Conservation (phyloP, 306 rosid species). For the Acmispon strigosus region DNA sequence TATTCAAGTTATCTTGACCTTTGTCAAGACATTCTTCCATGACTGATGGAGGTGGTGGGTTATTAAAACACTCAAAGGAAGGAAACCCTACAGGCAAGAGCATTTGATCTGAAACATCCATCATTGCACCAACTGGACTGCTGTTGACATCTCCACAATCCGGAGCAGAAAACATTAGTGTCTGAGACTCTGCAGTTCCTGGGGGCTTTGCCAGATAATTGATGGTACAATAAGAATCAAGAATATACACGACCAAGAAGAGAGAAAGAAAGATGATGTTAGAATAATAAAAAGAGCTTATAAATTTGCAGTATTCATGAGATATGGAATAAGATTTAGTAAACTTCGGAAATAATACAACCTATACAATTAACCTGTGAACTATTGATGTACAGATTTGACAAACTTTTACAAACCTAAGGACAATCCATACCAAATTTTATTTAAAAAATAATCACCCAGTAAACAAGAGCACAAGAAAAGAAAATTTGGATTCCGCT, state of each 20-base stretch:
- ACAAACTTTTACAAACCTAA: background rate
- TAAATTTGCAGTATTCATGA: constrained; percentile 6
- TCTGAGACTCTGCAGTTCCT: constrained; percentile 92
- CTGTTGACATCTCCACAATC: constrained; percentile 71
- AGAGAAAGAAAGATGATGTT: background rate
- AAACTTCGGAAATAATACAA: constrained; percentile 2
- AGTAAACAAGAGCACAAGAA: background rate
- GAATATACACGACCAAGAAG: background rate
- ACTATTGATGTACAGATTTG: no score
- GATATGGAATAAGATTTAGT: background rate
- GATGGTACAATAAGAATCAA: constrained; percentile 25
- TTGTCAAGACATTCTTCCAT: constrained; percentile 58
- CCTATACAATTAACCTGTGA: background rate
- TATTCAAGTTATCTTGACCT: constrained; percentile 50
- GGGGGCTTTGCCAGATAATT: constrained; percentile 81
- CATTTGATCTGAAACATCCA: constrained; percentile 74
- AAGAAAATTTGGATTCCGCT: no score
- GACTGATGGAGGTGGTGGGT: constrained; percentile 51
- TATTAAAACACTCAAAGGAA: constrained; percentile 71
- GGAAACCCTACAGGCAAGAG: constrained; percentile 64
- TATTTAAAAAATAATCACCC: background rate
- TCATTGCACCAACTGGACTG: constrained; percentile 62
- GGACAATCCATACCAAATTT: constrained; percentile 1
- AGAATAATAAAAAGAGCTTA: constrained; percentile 4
- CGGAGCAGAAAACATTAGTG: constrained; percentile 67